phyloP scores from a whole-genome alignment of 2,329 filamentous ascomycete genomes.

The Aspergillus alliaceus region DNA sequence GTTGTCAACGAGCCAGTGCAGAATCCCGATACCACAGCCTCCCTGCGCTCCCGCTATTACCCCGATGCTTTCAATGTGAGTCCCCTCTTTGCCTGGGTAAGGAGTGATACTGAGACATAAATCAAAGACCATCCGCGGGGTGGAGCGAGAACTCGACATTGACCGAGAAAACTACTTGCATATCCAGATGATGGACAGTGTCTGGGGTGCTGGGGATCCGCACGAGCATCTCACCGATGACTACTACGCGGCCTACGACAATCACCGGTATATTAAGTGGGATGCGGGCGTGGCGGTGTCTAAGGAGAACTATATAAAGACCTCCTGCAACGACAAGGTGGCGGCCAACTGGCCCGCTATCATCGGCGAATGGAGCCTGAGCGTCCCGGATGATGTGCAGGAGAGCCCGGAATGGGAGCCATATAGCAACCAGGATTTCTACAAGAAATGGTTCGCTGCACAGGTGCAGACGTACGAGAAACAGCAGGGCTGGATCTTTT shows the following conservation, averaged over 20 bases:
- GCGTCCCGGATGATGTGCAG: conserved; percentile 52
- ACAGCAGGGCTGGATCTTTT: conserved; percentile 57
- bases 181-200: conserved; percentile 54
- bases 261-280: conserved; percentile 62
- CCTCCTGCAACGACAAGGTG: conserved; percentile 52
- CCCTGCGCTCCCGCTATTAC: conserved; percentile 49
- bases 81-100: neutral
- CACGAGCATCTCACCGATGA: conserved; percentile 45
- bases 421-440: conserved; percentile 51
- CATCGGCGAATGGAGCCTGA: conserved; percentile 61
- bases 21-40: conserved; percentile 31
- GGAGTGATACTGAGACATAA: neutral
- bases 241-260: conserved; percentile 54
- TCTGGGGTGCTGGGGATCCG: conserved; percentile 59
- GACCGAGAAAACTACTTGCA: conserved; percentile 49
- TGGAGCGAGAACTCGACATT: conserved; percentile 49
- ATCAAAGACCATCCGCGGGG: conserved; percentile 47
- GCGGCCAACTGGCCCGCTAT: conserved; percentile 49
- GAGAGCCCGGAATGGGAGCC: conserved; percentile 46
- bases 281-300: conserved; percentile 41
- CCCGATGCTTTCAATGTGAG: conserved; percentile 44
- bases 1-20: conserved; percentile 60
- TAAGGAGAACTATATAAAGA: conserved; percentile 52
- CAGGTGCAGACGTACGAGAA: conserved; percentile 58
- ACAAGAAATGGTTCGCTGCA: conserved; percentile 57